phyloP scores from a whole-genome alignment of 176 grass and related monocot genomes.

The sorghum (Sorghum bicolor) region Sorghum_bicolor_NCBIv3 NC_012878.2:57428501-57429000 shows the following conservation, averaged over 20 bases:
- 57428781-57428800: constrained; percentile 51
- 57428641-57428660: not conserved
- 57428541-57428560: not conserved
- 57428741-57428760: constrained; percentile 68
- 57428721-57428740: constrained; percentile 56
- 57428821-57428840: not conserved
- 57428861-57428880: not conserved
- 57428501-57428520: not conserved
- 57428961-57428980: constrained; percentile 9
- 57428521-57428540: constrained; percentile 3
- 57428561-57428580: not conserved
- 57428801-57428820: constrained; percentile 83
- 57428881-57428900: not conserved
- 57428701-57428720: constrained; percentile 54
- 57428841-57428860: not conserved
- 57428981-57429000: not conserved
- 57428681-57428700: constrained; percentile 53
- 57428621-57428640: not conserved
- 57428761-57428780: constrained; percentile 63
- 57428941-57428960: not conserved
- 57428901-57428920: not conserved
- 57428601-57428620: not conserved
- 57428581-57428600: not conserved
- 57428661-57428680: constrained; percentile 11
- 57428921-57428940: not conserved